These are phyloP conservation scores for Epichloe uncinata DNA, from an alignment of 2,329 filamentous ascomycete genomes.

Conservation along the genomic window DNA sequence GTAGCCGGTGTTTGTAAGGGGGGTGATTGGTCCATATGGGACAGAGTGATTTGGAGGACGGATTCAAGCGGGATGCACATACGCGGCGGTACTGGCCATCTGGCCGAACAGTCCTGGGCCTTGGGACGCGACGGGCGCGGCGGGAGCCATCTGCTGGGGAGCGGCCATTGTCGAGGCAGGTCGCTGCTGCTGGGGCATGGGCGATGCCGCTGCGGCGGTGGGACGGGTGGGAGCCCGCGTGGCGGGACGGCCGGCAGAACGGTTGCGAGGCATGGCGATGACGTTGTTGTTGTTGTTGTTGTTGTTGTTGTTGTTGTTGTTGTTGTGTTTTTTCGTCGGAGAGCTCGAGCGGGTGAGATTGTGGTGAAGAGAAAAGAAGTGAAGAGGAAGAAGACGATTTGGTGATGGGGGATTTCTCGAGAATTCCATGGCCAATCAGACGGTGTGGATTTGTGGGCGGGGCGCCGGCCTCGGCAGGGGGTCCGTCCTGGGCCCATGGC, in stretches of 20 bases:
- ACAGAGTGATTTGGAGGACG: background rate
- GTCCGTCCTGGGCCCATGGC: background rate
- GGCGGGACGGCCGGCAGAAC: slow-evolving; percentile 43
- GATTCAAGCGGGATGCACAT: slow-evolving; percentile 30
- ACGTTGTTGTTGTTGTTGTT: too few species aligned
- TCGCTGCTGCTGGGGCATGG: slow-evolving; percentile 49
- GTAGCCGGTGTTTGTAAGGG: too few species aligned
- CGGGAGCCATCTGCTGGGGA: slow-evolving; percentile 29
- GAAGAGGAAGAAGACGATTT: slow-evolving; percentile 12
- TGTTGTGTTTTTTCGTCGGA: too few species aligned
- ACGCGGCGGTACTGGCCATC: slow-evolving; percentile 98
- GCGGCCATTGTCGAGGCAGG: slow-evolving; percentile 56
- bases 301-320: too few species aligned
- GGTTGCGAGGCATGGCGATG: slow-evolving; percentile 61
- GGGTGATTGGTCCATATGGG: too few species aligned
- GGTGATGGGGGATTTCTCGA: slow-evolving; percentile 14
- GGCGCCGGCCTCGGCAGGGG: slow-evolving; percentile 13
- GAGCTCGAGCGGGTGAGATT: background rate
- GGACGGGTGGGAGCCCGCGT: slow-evolving; percentile 43
- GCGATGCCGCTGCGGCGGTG: slow-evolving; percentile 44
- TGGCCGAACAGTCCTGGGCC: slow-evolving; percentile 85
- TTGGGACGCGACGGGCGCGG: slow-evolving; percentile 37
- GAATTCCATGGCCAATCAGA: slow-evolving; percentile 15
- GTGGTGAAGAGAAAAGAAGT: background rate
- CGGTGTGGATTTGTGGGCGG: slow-evolving; percentile 12